Evolutionary conservation across 495 filamentous ascomycete species (phyloP).

Genomic region (Annulohypoxylon maeteangense): DNA sequence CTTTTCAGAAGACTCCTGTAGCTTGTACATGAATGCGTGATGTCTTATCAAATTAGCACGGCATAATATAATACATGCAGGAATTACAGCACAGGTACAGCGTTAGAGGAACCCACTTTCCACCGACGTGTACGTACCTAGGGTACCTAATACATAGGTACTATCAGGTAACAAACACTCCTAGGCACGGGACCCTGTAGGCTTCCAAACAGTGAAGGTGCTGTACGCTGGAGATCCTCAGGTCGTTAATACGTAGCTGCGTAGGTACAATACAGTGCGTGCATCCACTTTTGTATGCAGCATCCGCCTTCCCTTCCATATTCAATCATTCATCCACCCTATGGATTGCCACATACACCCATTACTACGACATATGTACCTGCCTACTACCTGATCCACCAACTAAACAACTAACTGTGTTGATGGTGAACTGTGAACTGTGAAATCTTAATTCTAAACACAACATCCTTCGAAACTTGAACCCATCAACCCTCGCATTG

Average conservation of each 20-base stretch:
- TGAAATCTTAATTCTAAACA: slow-evolving; percentile 1
- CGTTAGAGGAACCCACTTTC: not conserved
- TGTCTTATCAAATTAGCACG: slow-evolving; percentile 35
- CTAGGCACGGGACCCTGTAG: slow-evolving; percentile 4
- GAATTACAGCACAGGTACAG: slow-evolving; percentile 4
- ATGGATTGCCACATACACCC: slow-evolving; percentile 39
- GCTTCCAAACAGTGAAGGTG: not conserved
- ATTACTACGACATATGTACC: slow-evolving; percentile 24
- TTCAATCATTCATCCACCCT: slow-evolving; percentile 15
- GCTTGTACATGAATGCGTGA: slow-evolving; percentile 24
- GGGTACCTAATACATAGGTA: too few relatives aligned
- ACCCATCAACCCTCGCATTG: slow-evolving; percentile 27
- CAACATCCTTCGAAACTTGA: slow-evolving; percentile 14
- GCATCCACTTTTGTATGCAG: slow-evolving; percentile 16
- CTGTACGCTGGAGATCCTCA: too few relatives aligned
- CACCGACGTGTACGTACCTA: slow-evolving; percentile 15
- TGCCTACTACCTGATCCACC: slow-evolving; percentile 23
- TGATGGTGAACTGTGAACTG: not conserved
- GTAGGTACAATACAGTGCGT: slow-evolving; percentile 2
- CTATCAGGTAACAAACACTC: not conserved
- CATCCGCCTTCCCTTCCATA: slow-evolving; percentile 25
- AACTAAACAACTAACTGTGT: slow-evolving; percentile 7
- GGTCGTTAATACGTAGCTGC: too few relatives aligned
- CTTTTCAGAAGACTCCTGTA: slow-evolving; percentile 5
- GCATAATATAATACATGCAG: slow-evolving; percentile 12